These are phyloP conservation scores for Botrytis porri DNA, from an alignment of 2,329 filamentous ascomycete species.

Conservation along the genomic window DNA sequence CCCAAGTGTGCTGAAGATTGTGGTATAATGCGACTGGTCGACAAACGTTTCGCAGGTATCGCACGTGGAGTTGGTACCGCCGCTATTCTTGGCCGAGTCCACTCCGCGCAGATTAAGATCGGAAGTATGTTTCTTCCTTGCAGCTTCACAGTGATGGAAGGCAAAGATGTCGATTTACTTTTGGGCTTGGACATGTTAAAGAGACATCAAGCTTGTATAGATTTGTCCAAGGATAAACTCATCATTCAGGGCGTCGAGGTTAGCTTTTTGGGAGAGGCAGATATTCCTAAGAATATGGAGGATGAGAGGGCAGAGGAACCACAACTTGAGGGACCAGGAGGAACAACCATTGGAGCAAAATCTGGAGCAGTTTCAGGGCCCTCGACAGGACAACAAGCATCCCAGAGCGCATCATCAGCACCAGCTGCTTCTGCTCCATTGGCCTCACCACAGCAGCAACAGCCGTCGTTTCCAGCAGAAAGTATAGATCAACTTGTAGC, in stretches of 20 bases:
- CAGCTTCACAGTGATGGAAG: conserved; percentile 99
- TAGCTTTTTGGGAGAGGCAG: conserved; percentile 84
- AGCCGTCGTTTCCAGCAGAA: conserved; percentile 47
- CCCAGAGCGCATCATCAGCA: conserved; percentile 6
- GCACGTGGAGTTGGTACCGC: conserved; percentile 93
- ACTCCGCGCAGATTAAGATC: conserved; percentile 92
- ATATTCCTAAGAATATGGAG: conserved; percentile 84
- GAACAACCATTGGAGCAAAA: conserved; percentile 81
- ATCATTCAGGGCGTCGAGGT: conserved; percentile 87
- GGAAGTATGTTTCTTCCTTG: conserved; percentile 83
- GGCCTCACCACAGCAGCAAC: conserved; percentile 24
- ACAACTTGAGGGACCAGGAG: conserved; percentile 77
- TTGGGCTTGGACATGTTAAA: conserved; percentile 96
- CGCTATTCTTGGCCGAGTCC: conserved; percentile 89
- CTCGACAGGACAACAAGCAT: conserved; percentile 33
- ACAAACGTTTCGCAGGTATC: conserved; percentile 86
- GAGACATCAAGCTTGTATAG: conserved; percentile 88
- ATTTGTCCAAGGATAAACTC: conserved; percentile 78
- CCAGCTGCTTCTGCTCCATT: conserved; percentile 18
- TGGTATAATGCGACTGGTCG: conserved; percentile 93
- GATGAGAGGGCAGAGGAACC: conserved; percentile 75
- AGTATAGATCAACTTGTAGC: conserved; percentile 73
- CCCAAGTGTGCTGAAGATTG: conserved; percentile 86
- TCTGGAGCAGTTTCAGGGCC: conserved; percentile 69
- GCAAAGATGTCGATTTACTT: conserved; percentile 90